Base-by-base conservation (phyloP, 2,329 filamentous ascomycete genomes). In the Rhynchosporium agropyri region DNA sequence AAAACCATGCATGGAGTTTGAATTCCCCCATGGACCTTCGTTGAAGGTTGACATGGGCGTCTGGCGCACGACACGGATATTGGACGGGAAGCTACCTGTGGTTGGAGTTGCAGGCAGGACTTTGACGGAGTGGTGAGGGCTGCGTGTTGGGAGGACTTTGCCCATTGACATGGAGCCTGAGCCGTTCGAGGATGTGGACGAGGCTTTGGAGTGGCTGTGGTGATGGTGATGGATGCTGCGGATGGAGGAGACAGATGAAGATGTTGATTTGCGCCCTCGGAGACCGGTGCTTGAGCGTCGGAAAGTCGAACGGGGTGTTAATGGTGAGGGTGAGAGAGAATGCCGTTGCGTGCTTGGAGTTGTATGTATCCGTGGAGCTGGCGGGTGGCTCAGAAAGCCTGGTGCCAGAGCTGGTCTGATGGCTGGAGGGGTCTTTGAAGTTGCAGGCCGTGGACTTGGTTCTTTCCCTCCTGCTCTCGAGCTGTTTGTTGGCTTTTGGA, bases 21-120 rank as follows among this genome's bases (percentile, higher is more conserved):
- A 83, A 84, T 74, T 76, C 26, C 73, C 74, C 28, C 77, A 75
- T 0, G 85, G 82, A 15, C 80, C 81, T 71, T 89, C 86, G 65
- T 86, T 86, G 69, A 85, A 87, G 9, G 81, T 72, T 40, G 77
- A 72, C 0, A 83, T 77, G 1, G 83, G 79, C 0, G 80, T 75
- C 13, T 82, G 87, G 36, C 92, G 86, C 1, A 94, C 91, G 12
- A 97, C 81, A 2, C 94, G 88, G 64, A 97, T 90, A 68, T 93
- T 96, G 58, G 87, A 90, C 0, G 94, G 93, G 71, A 98, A 96
- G 0, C 85, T 79, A 15, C 82, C 80, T 2, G 84, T 79, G 0
- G 89, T 93, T 0, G 94, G 94, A 0, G 93, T 97, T 0, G 91
- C 91, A 0, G 95, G 94, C 2, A 98, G 85, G n/a, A 98, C 90